A percentile compares a stretch with the other conserved stretches of the same genome.
These are phyloP conservation scores for Balansia obtecta DNA, from an alignment of 2,329 filamentous ascomycete species.

Conservation along the genomic window DNA sequence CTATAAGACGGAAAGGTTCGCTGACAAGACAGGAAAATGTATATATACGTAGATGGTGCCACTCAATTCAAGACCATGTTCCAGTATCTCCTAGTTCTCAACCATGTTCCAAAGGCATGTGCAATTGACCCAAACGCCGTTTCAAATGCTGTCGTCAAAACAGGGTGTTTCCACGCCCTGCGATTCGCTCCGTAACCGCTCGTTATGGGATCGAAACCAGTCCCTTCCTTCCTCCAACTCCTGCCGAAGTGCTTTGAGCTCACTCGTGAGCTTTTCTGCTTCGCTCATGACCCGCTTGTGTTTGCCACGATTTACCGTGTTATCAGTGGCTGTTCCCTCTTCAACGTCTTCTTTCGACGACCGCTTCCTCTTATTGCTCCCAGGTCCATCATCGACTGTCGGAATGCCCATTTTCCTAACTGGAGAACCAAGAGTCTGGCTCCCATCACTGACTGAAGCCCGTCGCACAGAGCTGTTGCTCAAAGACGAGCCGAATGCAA, in stretches of 20 bases:
- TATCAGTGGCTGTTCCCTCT: constrained; percentile 5
- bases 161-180: constrained; percentile 21
- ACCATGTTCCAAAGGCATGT: neutral
- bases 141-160: constrained; percentile 19
- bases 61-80: neutral
- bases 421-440: neutral
- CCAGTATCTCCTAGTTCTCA: neutral
- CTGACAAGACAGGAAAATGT: neutral
- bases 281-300: constrained; percentile 31
- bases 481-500: neutral
- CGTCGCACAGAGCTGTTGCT: neutral
- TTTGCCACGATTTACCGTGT: constrained; percentile 12
- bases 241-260: constrained; percentile 28
- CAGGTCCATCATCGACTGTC: constrained; percentile 1
- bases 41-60: neutral
- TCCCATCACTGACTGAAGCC: constrained; percentile 1
- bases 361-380: constrained; percentile 21
- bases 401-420: constrained; percentile 2
- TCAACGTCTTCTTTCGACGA: constrained; percentile 17
- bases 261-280: constrained; percentile 25
- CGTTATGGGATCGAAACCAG: constrained; percentile 34
- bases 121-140: constrained; percentile 4
- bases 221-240: constrained; percentile 34
- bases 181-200: constrained; percentile 25
- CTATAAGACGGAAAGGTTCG: neutral